Evolutionary conservation across 129 eudicot genomes (phyloP).

Genomic region (Artemisia argyi): DNA sequence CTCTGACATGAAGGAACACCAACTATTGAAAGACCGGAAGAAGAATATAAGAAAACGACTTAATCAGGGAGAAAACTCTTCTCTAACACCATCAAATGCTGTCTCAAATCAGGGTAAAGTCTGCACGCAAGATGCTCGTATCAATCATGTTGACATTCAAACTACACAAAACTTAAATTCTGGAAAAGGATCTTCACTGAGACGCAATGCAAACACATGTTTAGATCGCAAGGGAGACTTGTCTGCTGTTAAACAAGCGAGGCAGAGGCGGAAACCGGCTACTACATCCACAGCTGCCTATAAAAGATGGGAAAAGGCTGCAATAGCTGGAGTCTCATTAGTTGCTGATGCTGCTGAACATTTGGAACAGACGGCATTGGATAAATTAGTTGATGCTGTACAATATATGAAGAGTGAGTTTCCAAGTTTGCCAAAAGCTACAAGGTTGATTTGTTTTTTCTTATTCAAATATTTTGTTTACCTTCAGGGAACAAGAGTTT

Average conservation of each 20-base stretch:
- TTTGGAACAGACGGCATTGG: slow-evolving; percentile 69
- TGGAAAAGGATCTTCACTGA: slow-evolving; percentile 57
- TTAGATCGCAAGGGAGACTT: slow-evolving; percentile 53
- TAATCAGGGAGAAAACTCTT: slow-evolving; percentile 58
- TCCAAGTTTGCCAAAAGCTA: not conserved
- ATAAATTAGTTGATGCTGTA: slow-evolving; percentile 39
- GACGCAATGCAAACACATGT: slow-evolving; percentile 51
- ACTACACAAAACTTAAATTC: slow-evolving; percentile 45
- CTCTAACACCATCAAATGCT: slow-evolving; percentile 40
- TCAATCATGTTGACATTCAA: slow-evolving; percentile 51
- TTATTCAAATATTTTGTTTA: not conserved
- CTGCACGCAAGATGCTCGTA: slow-evolving; percentile 12
- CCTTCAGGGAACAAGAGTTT: slow-evolving; percentile 41
- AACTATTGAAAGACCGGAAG: slow-evolving; percentile 77
- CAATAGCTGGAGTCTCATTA: slow-evolving; percentile 94
- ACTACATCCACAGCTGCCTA: slow-evolving; percentile 63
- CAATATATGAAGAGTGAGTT: slow-evolving; percentile 45
- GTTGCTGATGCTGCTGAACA: slow-evolving; percentile 99
- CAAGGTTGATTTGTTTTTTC: slow-evolving; percentile 5
- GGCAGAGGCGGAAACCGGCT: slow-evolving; percentile 56
- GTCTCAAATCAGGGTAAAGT: slow-evolving; percentile 16
- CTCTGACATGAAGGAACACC: slow-evolving; percentile 63
- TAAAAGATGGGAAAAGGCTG: slow-evolving; percentile 96
- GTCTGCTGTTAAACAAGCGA: slow-evolving; percentile 46
- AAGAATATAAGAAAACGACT: slow-evolving; percentile 56